These are phyloP conservation scores for Abrus pulchellus DNA, from an alignment of 306 rosid species.

Conservation along the genomic window DNA sequence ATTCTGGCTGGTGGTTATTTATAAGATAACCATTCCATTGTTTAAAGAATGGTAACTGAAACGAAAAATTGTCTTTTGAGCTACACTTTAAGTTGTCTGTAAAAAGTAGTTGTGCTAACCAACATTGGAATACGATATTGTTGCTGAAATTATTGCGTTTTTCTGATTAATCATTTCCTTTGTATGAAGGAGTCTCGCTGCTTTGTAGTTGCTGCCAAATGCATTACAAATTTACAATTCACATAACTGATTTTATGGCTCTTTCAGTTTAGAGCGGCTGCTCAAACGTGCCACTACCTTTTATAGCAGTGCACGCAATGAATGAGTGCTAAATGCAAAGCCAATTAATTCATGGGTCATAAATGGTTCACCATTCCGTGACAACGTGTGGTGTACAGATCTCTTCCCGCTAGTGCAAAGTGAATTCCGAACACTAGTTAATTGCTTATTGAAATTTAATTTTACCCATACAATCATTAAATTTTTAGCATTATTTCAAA, in stretches of 20 bases:
- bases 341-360: background rate
- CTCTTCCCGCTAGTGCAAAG: background rate
- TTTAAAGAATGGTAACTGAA: constrained; percentile 30
- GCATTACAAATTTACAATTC: background rate
- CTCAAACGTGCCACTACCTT: background rate
- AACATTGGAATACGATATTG: background rate
- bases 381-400: background rate
- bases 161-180: background rate
- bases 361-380: constrained; percentile 15
- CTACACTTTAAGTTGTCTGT: constrained; percentile 22
- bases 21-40: constrained; percentile 31
- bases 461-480: background rate
- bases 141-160: background rate
- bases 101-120: constrained; percentile 13
- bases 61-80: constrained; percentile 25
- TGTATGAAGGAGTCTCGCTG: background rate
- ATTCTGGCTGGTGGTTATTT: constrained; percentile 35
- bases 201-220: constrained; percentile 6
- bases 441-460: background rate
- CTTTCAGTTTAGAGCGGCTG: background rate
- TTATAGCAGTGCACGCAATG: background rate
- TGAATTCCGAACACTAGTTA: background rate
- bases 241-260: background rate
- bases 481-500: background rate
- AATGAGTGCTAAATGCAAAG: background rate